Base-by-base conservation (phyloP, 2,329 filamentous ascomycete species). In the Colletotrichum spaethianum region DNA sequence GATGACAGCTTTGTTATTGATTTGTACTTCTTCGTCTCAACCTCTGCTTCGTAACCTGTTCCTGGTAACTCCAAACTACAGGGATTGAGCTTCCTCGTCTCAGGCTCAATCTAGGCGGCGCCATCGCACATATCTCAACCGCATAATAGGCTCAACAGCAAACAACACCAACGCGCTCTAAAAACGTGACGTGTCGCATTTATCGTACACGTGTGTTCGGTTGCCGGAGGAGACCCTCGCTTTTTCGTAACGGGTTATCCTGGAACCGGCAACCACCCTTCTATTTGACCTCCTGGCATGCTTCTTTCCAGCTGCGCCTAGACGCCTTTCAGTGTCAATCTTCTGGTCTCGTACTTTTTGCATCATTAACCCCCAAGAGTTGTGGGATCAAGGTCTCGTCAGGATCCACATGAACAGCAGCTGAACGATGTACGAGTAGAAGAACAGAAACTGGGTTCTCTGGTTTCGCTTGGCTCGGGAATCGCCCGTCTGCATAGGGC, bases 351-450 rank as follows among this genome's bases (percentile, higher is more conserved):
- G 31, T 40, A n/a, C n/a, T 46, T 40, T 48, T n/a, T 31, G 23
- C 6, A 18, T 40, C 31, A 38, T 33, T 23, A 61, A 38, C 26
- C 38, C 23, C 1, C 20, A 4, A 5, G 23, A 8, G 38, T 31
- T 16, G 33, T 33, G 42, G 14, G 14, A 20, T 79, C 73, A 88
- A 36, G 83, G 82, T 71, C 85, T 82, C 72, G 85, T 89, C 71
- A 91, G 82, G 75, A 90, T 82, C 92, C 96, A 96, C 95, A 98
- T 99, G 82, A 98, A 97, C 67, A 95, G 86, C 76, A 98, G 89
- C 85, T 99, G 96, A 68, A 98, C 92, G 67, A 97, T 87, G 82
- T 98, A 99, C 55, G 95, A 96, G 84, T 99, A 98, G 76, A 95
- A 88, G 82, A 97, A 97, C 75, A 98, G 87, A 79, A 98, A 98